Conservation (phyloP, 2,329 filamentous ascomycete genomes). For the Talaromyces sp. region DNA sequence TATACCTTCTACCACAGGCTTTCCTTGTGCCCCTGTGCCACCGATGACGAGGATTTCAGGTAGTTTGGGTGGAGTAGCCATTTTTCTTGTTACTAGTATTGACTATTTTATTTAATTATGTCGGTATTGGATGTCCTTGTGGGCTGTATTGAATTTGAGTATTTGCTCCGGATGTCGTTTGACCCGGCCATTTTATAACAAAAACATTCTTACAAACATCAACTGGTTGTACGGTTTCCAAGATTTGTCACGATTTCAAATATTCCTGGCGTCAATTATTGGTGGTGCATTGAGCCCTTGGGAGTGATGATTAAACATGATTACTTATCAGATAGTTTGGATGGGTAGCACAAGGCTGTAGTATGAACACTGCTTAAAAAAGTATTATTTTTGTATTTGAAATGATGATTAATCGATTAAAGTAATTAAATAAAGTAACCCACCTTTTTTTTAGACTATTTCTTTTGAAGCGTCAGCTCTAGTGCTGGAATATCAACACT, state of each 20-base stretch:
- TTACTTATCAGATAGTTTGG: neutral
- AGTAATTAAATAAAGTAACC: neutral
- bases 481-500: conserved; percentile 15
- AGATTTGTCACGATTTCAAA: neutral
- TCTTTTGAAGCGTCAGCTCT: neutral
- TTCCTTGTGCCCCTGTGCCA: conserved; percentile 50
- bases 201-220: neutral
- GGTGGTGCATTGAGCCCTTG: neutral
- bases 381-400: neutral
- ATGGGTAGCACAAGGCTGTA: neutral
- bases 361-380: neutral
- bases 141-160: too few species aligned
- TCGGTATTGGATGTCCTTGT: neutral
- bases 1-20: conserved; percentile 41
- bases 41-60: conserved; percentile 36
- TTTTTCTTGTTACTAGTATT: neutral
- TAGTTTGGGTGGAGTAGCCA: neutral
- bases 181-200: neutral
- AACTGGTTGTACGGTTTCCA: neutral
- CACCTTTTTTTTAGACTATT: neutral
- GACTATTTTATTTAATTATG: neutral
- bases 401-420: neutral
- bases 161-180: neutral
- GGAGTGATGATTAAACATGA: neutral
- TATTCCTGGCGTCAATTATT: neutral